Evolutionary conservation across 768 basidiomycete species (phyloP).

Genomic region (Collybiopsis confluens): DNA sequence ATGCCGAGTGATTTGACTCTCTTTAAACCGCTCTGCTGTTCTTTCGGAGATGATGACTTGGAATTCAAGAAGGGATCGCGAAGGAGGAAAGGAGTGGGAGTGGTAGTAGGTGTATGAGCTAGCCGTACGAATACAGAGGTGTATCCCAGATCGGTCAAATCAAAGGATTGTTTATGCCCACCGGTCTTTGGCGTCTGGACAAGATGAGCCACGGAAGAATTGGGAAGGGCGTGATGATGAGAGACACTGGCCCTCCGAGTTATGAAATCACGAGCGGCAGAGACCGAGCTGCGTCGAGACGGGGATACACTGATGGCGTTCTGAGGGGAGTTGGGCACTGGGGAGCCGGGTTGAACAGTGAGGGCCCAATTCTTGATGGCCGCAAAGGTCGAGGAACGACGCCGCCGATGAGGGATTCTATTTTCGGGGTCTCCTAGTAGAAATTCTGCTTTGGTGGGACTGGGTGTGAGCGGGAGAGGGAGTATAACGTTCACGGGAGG

Average conservation of each 20-base stretch:
- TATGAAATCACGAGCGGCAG: constrained; percentile 1
- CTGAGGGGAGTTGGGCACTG: constrained; percentile 34
- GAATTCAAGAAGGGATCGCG: constrained; percentile 17
- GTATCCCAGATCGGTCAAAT: constrained; percentile 62
- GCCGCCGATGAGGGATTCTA: constrained; percentile 30
- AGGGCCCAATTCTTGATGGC: constrained; percentile 60
- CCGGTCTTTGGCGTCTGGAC: constrained; percentile 38
- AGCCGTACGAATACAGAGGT: constrained; percentile 61
- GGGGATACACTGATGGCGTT: neutral
- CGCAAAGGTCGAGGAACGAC: constrained; percentile 20
- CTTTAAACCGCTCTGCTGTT: constrained; percentile 27
- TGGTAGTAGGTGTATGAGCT: constrained; percentile 46
- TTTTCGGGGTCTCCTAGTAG: neutral
- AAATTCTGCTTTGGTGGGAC: neutral
- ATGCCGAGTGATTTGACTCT: constrained; percentile 51
- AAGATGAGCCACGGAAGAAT: constrained; percentile 43
- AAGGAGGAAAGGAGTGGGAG: constrained; percentile 29
- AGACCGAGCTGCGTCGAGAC: constrained; percentile 1
- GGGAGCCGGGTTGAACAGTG: constrained; percentile 67
- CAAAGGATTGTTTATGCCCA: constrained; percentile 37
- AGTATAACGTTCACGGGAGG: constrained; percentile 1
- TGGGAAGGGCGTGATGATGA: constrained; percentile 24
- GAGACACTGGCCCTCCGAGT: constrained; percentile 28
- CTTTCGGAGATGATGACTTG: constrained; percentile 17
- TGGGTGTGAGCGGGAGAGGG: neutral